These are phyloP conservation scores for Leucocoprinus leucothites DNA, from an alignment of 768 basidiomycete species.

Conservation along the genomic window DNA sequence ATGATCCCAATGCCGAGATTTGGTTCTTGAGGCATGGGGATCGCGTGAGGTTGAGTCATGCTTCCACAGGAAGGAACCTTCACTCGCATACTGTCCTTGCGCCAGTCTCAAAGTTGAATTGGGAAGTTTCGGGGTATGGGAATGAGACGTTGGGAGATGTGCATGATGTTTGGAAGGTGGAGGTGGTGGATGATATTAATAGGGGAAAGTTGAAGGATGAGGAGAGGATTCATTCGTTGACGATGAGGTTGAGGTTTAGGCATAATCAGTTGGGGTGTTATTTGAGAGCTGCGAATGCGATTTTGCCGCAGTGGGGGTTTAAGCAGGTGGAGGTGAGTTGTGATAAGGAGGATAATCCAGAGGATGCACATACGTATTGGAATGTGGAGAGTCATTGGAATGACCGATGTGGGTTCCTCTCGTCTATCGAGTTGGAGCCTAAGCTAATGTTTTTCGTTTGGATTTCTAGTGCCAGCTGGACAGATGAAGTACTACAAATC, in stretches of 20 bases:
- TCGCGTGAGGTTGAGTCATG: slow-evolving; percentile 77
- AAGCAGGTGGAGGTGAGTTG: slow-evolving; percentile 98
- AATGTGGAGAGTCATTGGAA: slow-evolving; percentile 99
- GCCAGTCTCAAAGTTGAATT: slow-evolving; percentile 83
- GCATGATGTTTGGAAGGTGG: slow-evolving; percentile 90
- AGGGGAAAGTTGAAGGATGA: slow-evolving; percentile 54
- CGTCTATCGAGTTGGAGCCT: slow-evolving; percentile 1
- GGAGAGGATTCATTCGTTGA: slow-evolving; percentile 80
- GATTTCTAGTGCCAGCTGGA: slow-evolving; percentile 71
- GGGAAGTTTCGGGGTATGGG: slow-evolving; percentile 94
- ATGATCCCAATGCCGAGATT: slow-evolving; percentile 66
- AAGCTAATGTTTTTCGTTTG: no score
- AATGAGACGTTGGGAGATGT: slow-evolving; percentile 84
- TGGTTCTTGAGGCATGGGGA: slow-evolving; percentile 75
- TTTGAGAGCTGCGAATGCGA: slow-evolving; percentile 81
- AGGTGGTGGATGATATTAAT: slow-evolving; percentile 88
- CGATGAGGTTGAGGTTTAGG: slow-evolving; percentile 82
- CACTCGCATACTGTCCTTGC: slow-evolving; percentile 90
- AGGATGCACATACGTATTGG: slow-evolving; percentile 90
- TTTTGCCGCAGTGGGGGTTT: slow-evolving; percentile 97
- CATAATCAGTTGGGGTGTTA: slow-evolving; percentile 84
- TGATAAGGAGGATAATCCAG: slow-evolving; percentile 79
- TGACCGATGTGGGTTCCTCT: slow-evolving; percentile 68
- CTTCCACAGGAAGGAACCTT: slow-evolving; percentile 81
- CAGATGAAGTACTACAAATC: slow-evolving; percentile 83